phyloP scores from a whole-genome alignment of 2,329 filamentous ascomycete genomes.

The Pseudopyrenochaeta lycopersici region DNA sequence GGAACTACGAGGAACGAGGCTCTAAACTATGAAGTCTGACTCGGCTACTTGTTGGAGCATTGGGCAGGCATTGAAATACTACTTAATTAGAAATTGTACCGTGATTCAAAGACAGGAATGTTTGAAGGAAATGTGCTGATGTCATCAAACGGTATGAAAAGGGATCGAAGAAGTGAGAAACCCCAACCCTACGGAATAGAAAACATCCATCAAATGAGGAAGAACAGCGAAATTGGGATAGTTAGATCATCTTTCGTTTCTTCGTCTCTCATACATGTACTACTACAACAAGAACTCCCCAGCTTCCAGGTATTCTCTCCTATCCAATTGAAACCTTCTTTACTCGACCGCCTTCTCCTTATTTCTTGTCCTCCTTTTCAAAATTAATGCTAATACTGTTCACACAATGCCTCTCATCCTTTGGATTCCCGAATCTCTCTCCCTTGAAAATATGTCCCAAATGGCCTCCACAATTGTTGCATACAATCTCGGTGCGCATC shows the following conservation, averaged over 20 bases:
- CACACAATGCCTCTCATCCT: constrained; percentile 96
- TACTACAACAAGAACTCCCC: constrained; percentile 15
- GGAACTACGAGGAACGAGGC: no score
- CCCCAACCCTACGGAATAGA: no score
- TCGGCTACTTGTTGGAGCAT: no score
- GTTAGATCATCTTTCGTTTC: constrained; percentile 10
- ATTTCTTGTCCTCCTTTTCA: constrained; percentile 68
- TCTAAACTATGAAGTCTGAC: no score
- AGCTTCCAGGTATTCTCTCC: neutral
- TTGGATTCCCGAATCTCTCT: constrained; percentile 83
- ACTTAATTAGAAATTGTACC: neutral
- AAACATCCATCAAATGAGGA: no score
- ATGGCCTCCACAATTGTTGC: constrained; percentile 92
- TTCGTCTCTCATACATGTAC: constrained; percentile 15
- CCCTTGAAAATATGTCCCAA: constrained; percentile 92
- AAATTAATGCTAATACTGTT: constrained; percentile 94
- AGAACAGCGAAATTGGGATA: no score
- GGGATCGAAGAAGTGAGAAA: no score
- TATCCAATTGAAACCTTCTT: neutral
- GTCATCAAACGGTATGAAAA: no score
- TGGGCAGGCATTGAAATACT: no score
- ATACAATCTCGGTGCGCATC: constrained; percentile 90
- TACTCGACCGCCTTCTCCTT: constrained; percentile 53
- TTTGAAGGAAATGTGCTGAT: neutral
- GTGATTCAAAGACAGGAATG: neutral